These are phyloP conservation scores for Ambrosia hybrid DNA, from an alignment of 140 eudicot species.

Conservation along the genomic window DNA sequence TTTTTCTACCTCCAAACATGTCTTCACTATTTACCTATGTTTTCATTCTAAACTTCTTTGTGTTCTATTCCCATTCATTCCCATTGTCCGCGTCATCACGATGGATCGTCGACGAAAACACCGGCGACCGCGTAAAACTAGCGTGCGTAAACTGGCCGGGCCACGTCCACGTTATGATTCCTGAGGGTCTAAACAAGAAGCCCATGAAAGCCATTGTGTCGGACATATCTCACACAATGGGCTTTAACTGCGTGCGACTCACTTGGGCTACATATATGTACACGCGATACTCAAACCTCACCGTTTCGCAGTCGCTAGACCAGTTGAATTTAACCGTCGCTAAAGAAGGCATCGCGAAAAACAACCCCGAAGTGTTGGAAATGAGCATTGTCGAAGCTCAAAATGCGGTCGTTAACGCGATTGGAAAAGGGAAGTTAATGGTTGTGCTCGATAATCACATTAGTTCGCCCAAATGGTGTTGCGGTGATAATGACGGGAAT, in stretches of 20 bases:
- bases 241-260: slow-evolving; percentile 49
- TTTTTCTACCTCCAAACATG: slow-evolving; percentile 16
- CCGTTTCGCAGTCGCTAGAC: slow-evolving; percentile 36
- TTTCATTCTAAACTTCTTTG: slow-evolving; percentile 14
- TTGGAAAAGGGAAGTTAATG: slow-evolving; percentile 33
- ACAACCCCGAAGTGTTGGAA: slow-evolving; percentile 40
- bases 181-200: slow-evolving; percentile 48
- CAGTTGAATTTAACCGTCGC: slow-evolving; percentile 30
- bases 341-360: slow-evolving; percentile 28
- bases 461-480: slow-evolving; percentile 50
- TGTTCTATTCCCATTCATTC: slow-evolving; percentile 25
- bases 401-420: slow-evolving; percentile 35
- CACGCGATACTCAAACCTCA: slow-evolving; percentile 33
- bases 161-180: slow-evolving; percentile 44
- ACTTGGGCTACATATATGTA: slow-evolving; percentile 52
- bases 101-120: slow-evolving; percentile 35
- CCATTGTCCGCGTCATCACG: slow-evolving; percentile 44
- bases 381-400: slow-evolving; percentile 43
- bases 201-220: slow-evolving; percentile 32
- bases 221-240: slow-evolving; percentile 28
- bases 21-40: slow-evolving; percentile 14
- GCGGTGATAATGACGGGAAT: slow-evolving; percentile 36
- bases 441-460: slow-evolving; percentile 51
- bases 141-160: slow-evolving; percentile 50
- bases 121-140: slow-evolving; percentile 43